phyloP scores from a whole-genome alignment of 169 alveolate genomes.

The Cryptosporidium muris region DNA sequence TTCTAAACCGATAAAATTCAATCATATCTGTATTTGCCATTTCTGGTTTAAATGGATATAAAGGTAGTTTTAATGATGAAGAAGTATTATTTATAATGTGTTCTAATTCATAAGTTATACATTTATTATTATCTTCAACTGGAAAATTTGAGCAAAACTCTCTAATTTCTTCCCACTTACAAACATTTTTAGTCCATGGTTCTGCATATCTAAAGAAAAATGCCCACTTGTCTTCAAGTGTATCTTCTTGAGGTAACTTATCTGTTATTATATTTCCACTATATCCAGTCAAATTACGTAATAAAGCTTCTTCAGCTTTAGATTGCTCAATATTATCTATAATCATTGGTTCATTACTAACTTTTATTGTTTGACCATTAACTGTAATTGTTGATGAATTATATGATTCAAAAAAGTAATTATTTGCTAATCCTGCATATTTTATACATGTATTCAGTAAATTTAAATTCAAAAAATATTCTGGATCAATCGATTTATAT shows the following conservation, averaged over 20 bases:
- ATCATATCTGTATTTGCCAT: conserved; percentile 23
- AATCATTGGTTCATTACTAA: conserved; percentile 49
- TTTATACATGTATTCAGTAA: conserved; percentile 56
- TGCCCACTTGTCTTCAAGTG: conserved; percentile 20
- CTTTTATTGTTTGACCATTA: conserved; percentile 7
- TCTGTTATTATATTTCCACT: conserved; percentile 68
- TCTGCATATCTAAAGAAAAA: conserved; percentile 12
- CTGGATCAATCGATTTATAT: conserved; percentile 39
- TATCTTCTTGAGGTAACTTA: conserved; percentile 16
- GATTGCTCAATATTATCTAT: conserved; percentile 52
- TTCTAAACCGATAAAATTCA: conserved; percentile 38
- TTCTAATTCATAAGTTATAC: conserved; percentile 27
- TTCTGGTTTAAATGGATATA: conserved; percentile 39
- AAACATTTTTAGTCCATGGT: conserved; percentile 18
- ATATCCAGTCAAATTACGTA: conserved; percentile 60
- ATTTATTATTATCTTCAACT: conserved; percentile 24
- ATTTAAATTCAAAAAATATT: conserved; percentile 36
- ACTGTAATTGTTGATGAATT: conserved; percentile 6
- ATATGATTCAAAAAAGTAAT: conserved; percentile 9
- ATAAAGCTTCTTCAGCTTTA: conserved; percentile 39
- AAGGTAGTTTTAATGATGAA: conserved; percentile 5
- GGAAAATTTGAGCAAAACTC: conserved; percentile 60
- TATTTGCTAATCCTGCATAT: conserved; percentile 5
- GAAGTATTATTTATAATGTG: conserved; percentile 13
- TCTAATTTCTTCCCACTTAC: conserved; percentile 56